Evolutionary conservation across 129 eudicot species (phyloP).

Genomic region (Ambrosia artemisiifolia): DNA sequence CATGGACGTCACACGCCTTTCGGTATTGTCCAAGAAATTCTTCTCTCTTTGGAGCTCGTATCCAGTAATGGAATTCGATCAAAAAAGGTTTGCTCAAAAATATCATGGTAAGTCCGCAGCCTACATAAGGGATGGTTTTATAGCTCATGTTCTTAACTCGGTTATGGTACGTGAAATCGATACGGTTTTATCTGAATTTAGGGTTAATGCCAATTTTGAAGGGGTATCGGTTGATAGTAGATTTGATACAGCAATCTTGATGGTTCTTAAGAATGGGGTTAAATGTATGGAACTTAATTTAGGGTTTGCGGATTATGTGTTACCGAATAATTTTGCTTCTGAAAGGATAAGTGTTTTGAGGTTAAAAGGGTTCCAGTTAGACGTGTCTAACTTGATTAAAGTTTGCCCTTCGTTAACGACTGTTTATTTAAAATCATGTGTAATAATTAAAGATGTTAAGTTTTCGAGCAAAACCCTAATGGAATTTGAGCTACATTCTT

Average conservation of each 20-base stretch:
- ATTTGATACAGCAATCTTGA: conserved; percentile 11
- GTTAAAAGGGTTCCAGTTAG: conserved; percentile 14
- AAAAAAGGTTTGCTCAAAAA: background rate
- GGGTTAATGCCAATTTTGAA: conserved; percentile 7
- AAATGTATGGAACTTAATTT: conserved; percentile 23
- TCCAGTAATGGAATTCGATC: conserved; percentile 26
- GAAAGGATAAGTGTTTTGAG: conserved; percentile 12
- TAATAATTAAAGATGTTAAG: background rate
- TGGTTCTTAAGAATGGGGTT: conserved; percentile 23
- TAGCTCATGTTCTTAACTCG: conserved; percentile 16
- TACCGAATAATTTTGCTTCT: conserved; percentile 16
- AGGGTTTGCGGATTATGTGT: conserved; percentile 8
- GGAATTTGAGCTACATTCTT: conserved; percentile 7
- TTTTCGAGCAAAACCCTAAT: conserved; percentile 18
- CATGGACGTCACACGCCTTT: conserved; percentile 15
- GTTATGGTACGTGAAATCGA: conserved; percentile 3
- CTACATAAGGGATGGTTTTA: background rate
- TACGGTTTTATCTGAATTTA: conserved; percentile 12
- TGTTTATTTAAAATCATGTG: conserved; percentile 15
- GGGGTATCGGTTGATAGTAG: background rate
- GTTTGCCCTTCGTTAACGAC: conserved; percentile 23
- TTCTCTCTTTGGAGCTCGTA: conserved; percentile 21
- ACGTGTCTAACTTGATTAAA: conserved; percentile 11
- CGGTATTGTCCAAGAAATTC: conserved; percentile 33
- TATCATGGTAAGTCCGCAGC: background rate